Conservation (phyloP, 208 protist species). For the Trichomonas gallinae region DNA sequence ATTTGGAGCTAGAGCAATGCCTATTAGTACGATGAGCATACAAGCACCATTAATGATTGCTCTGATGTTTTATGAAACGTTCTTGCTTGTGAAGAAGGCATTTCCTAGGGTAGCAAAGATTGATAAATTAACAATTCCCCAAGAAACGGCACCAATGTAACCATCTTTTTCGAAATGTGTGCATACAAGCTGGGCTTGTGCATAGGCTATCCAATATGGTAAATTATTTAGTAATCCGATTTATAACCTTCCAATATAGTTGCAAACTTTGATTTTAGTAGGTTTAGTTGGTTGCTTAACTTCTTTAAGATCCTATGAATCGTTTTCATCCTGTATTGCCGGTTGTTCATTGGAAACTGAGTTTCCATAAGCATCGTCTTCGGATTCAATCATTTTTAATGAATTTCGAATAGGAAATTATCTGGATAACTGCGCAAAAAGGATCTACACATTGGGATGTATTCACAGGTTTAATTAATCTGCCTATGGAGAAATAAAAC, state of each 20-base stretch:
- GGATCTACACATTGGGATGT: too few relatives aligned
- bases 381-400: neutral
- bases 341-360: neutral
- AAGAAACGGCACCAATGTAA: neutral
- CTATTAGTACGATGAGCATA: neutral
- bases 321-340: neutral
- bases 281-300: neutral
- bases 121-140: neutral
- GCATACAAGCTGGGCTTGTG: neutral
- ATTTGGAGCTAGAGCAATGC: neutral
- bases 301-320: neutral
- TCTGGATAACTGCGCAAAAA: too few relatives aligned
- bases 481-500: too few relatives aligned
- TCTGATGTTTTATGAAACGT: slow-evolving; percentile 2
- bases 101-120: neutral
- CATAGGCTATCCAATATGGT: neutral
- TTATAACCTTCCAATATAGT: neutral
- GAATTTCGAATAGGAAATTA: too few relatives aligned
- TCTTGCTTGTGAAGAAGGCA: neutral
- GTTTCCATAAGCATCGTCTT: neutral
- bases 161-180: neutral
- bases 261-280: neutral
- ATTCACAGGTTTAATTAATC: too few relatives aligned
- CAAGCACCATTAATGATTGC: neutral
- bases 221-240: neutral